Evolutionary conservation across 257 asterid species (phyloP).

Genomic region (Linderniella brevidens): DNA sequence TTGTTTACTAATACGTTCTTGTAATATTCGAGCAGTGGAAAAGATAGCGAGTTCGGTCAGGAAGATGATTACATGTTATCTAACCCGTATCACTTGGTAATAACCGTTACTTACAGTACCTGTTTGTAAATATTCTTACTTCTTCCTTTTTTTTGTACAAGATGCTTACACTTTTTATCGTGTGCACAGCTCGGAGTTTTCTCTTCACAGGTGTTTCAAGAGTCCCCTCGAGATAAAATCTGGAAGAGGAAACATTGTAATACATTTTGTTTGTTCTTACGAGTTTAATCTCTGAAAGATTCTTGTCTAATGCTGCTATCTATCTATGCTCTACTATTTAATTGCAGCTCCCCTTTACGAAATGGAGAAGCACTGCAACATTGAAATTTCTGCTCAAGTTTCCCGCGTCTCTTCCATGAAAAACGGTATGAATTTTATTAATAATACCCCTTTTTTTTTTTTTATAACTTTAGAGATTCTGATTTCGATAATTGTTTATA

Average conservation of each 20-base stretch:
- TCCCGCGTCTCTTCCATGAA: conserved; percentile 52
- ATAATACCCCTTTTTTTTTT: conserved; percentile 2
- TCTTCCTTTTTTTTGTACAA: background rate
- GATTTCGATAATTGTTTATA: conserved; percentile 1
- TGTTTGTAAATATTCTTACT: background rate
- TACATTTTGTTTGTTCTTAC: conserved; percentile 3
- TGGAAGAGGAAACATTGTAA: conserved; percentile 91
- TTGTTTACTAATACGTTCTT: background rate
- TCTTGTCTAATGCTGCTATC: conserved; percentile 2
- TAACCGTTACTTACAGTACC: conserved; percentile 8
- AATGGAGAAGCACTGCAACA: conserved; percentile 94
- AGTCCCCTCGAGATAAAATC: conserved; percentile 79
- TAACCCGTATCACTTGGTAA: conserved; percentile 96
- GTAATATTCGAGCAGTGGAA: conserved; percentile 47
- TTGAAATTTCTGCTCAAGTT: conserved; percentile 88
- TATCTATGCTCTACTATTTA: conserved; percentile 14
- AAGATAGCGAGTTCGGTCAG: conserved; percentile 66
- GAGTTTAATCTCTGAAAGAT: conserved; percentile 5
- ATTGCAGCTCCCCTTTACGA: conserved; percentile 82
- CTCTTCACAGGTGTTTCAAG: conserved; percentile 96
- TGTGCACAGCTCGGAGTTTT: conserved; percentile 83
- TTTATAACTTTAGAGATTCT: background rate
- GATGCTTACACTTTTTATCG: conserved; percentile 11
- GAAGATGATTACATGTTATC: conserved; percentile 80
- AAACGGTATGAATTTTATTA: conserved; percentile 45